Evolutionary conservation across 306 rosid species (phyloP).

Genomic region (Fragaria nilgerrensis): DNA sequence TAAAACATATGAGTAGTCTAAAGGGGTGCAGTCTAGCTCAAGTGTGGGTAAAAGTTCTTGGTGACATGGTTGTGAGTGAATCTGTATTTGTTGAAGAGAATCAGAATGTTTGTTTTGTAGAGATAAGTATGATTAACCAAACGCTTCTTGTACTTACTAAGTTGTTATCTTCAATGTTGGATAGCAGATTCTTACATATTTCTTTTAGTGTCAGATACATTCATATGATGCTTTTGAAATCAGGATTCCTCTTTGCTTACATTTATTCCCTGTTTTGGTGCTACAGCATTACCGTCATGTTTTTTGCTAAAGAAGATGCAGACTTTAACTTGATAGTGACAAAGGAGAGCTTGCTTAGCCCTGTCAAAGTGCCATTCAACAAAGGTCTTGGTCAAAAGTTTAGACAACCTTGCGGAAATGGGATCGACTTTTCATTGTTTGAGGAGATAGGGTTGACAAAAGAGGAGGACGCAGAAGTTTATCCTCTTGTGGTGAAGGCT

Average conservation of each 20-base stretch:
- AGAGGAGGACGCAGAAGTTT: slow-evolving; percentile 32
- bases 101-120: not conserved
- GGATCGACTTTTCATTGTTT: slow-evolving; percentile 39
- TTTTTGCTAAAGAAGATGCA: slow-evolving; percentile 40
- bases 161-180: not conserved
- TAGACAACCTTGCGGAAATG: slow-evolving; percentile 47
- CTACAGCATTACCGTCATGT: slow-evolving; percentile 47
- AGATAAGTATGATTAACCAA: not conserved
- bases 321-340: slow-evolving; percentile 34
- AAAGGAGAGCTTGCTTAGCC: slow-evolving; percentile 34
- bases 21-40: not conserved
- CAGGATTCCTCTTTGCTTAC: not conserved
- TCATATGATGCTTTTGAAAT: not conserved
- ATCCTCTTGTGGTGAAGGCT: slow-evolving; percentile 56
- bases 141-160: no score
- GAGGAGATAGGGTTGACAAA: slow-evolving; percentile 30
- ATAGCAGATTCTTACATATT: not conserved
- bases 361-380: slow-evolving; percentile 37
- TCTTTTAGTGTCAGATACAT: not conserved
- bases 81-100: not conserved
- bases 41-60: not conserved
- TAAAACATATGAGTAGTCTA: not conserved
- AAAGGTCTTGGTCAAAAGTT: slow-evolving; percentile 44
- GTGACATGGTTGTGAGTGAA: not conserved
- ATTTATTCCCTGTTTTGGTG: slow-evolving; percentile 1